phyloP scores from a whole-genome alignment of 176 grass and related monocot species.

The Coix lacrymajobi region DNA sequence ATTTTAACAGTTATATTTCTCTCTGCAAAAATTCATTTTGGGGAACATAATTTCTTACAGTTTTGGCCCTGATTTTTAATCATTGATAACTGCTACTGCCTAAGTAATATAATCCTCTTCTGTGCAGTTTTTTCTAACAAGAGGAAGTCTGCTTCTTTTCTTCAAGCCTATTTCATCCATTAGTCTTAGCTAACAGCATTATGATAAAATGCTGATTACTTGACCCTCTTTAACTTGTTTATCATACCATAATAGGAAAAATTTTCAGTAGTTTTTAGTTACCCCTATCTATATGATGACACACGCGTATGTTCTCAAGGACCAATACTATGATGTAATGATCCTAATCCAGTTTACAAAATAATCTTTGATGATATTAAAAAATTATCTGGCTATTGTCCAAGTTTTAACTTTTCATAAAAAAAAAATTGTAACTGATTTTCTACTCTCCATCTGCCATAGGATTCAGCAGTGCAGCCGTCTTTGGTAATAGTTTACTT shows the following conservation, averaged over 20 bases:
- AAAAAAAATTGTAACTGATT: too few relatives aligned
- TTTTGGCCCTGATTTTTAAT: neutral
- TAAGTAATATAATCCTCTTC: neutral
- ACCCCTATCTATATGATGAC: neutral
- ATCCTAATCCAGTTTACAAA: neutral
- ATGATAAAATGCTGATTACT: neutral
- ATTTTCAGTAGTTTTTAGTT: neutral
- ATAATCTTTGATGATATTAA: neutral
- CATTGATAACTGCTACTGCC: neutral
- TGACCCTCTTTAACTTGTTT: neutral
- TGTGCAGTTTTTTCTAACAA: neutral
- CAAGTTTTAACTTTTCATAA: neutral
- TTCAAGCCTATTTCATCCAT: neutral
- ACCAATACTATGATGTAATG: neutral
- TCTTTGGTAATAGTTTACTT: conserved; percentile 89
- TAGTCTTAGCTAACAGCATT: neutral
- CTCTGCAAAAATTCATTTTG: neutral
- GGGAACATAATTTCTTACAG: neutral
- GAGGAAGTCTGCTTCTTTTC: neutral
- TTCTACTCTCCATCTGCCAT: neutral
- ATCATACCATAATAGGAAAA: conserved; percentile 4
- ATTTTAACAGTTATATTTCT: neutral
- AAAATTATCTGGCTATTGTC: neutral
- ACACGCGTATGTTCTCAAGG: neutral
- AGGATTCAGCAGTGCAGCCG: conserved; percentile 59